These are phyloP conservation scores for Starmera amethionina DNA, from an alignment of 805 yeast species.

Conservation along the genomic window DNA sequence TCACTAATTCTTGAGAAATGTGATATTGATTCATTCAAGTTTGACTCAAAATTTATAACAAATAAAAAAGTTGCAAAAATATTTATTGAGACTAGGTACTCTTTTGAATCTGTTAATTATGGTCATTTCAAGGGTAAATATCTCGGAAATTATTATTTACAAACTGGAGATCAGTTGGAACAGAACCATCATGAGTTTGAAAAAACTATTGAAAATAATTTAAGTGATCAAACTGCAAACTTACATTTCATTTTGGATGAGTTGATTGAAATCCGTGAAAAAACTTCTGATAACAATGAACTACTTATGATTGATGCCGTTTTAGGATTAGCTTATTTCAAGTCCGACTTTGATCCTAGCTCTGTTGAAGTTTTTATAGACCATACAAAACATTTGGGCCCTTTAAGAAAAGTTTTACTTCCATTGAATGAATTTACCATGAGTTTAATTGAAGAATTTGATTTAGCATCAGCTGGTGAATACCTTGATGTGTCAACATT, in stretches of 20 bases:
- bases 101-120: neutral
- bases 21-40: constrained; percentile 2
- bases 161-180: neutral
- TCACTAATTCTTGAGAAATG: constrained; percentile 12
- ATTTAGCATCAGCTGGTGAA: neutral
- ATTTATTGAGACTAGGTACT: neutral
- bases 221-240: constrained; percentile 10
- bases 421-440: constrained; percentile 11
- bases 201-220: constrained; percentile 4
- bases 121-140: constrained; percentile 1
- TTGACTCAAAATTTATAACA: neutral
- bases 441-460: constrained; percentile 3
- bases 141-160: neutral
- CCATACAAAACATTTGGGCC: constrained; percentile 9
- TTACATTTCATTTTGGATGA: constrained; percentile 21
- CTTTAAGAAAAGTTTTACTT: constrained; percentile 1
- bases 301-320: constrained; percentile 26
- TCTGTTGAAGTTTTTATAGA: constrained; percentile 4
- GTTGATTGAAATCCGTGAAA: constrained; percentile 14
- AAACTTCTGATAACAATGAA: constrained; percentile 11
- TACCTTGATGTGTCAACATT: too few species aligned
- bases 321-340: constrained; percentile 28
- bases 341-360: constrained; percentile 11
- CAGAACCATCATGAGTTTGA: constrained; percentile 3
- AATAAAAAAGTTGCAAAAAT: neutral